phyloP scores from a whole-genome alignment of 1,284 basidiomycete genomes.

The Nidula niveotomentosa region DNA sequence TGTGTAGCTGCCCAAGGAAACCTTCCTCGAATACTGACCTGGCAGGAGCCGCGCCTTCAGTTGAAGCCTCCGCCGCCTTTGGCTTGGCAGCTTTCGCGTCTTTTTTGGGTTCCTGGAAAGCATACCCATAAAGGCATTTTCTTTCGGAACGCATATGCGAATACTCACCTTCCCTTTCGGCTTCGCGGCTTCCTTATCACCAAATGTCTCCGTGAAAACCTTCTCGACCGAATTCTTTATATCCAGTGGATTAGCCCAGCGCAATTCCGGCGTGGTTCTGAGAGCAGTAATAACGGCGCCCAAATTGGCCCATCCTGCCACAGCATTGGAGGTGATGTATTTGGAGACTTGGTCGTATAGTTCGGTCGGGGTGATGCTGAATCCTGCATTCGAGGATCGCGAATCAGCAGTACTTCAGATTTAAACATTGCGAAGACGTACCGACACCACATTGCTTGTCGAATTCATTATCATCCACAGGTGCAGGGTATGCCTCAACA shows the following conservation, averaged over 20 bases:
- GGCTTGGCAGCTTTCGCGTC: slow-evolving; percentile 30
- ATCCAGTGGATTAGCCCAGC: slow-evolving; percentile 91
- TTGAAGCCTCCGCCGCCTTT: slow-evolving; percentile 28
- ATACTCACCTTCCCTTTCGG: slow-evolving; percentile 67
- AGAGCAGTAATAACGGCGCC: slow-evolving; percentile 72
- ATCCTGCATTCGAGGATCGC: slow-evolving; percentile 49
- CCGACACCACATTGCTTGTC: slow-evolving; percentile 87
- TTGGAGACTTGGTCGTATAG: slow-evolving; percentile 60
- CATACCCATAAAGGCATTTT: slow-evolving; percentile 1
- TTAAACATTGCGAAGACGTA: slow-evolving; percentile 36
- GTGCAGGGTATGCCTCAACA: slow-evolving; percentile 57
- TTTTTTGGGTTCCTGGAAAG: slow-evolving; percentile 56
- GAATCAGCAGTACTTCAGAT: too few relatives aligned
- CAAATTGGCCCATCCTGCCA: slow-evolving; percentile 76
- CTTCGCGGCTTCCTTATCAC: slow-evolving; percentile 71
- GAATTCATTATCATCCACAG: slow-evolving; percentile 76
- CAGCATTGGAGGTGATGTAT: slow-evolving; percentile 58
- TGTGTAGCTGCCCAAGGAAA: slow-evolving; percentile 92
- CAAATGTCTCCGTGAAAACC: slow-evolving; percentile 76
- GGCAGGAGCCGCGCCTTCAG: slow-evolving; percentile 34
- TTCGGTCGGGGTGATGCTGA: slow-evolving; percentile 74
- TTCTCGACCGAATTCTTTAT: slow-evolving; percentile 88
- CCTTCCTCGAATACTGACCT: slow-evolving; percentile 92
- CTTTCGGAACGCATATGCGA: not conserved
- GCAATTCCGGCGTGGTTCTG: slow-evolving; percentile 68